Evolutionary conservation across 306 rosid species (phyloP), one percentile per base, ranked within the genome.

Genomic region (Prunus fruticosa): DNA sequence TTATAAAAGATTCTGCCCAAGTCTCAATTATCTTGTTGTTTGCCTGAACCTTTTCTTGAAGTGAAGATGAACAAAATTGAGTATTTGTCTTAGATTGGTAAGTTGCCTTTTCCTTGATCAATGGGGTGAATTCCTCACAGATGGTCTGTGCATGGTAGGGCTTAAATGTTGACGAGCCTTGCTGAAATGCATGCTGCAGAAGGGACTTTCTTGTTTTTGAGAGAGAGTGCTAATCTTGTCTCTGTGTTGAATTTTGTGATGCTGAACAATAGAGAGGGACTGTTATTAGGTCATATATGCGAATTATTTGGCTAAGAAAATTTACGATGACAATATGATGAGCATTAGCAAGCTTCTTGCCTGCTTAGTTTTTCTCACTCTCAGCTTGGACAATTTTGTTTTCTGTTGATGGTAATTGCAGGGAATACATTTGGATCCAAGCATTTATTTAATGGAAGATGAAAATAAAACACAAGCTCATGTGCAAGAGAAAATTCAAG

Each of bases 391-490:
- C 75, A 58, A 74, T 53, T 61, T 43, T 74, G 56, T 46, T 57
- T 73, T 8, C 79, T 6, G 43, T 47, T 41, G 9, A 75, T 50
- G 20, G 72, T 71, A 65, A 77, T 80, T 76, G 51, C 87, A 90
- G 98, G 98, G 98, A 77, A 89, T 89, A 56, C 97, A 95, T 89
- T 85, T 95, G 87, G 97, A 95, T 84, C 98, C 98, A 71, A 95
- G 97, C 82, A 95, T 95, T 81, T 92, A 95, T 88, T 86, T 95
- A 74, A 96, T 95, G 89, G 97, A 95, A 25, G 93, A 95, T 41
- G 97, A 89, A 58, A 90, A 84, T 41, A 95, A 92, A 77, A 67
- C 89, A 53, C 84, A 84, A 34, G 71, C 82, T n/a, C 78, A 54
- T n/a, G 52, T 32, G 66, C 71, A 79, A 43, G 75, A 81, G 15